These are phyloP conservation scores for Chalaropsis ovoidea DNA, from an alignment of 2,329 filamentous ascomycete genomes.

Conservation along the genomic window DNA sequence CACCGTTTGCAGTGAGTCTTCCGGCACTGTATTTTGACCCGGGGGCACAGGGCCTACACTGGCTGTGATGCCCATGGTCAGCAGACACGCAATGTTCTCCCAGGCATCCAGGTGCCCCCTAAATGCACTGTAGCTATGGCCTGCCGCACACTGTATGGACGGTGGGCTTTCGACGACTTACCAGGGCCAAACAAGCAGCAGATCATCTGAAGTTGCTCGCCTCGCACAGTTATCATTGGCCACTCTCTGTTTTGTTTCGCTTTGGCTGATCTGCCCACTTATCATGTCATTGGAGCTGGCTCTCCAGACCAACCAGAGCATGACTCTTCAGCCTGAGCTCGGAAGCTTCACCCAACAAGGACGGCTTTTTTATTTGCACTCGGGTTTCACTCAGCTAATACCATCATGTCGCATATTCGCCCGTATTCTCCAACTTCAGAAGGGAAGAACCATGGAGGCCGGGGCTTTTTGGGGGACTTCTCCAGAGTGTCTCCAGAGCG, in stretches of 20 bases:
- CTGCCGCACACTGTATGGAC: not conserved
- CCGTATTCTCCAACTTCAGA: not conserved
- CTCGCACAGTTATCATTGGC: not conserved
- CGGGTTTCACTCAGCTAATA: not conserved
- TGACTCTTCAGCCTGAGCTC: not conserved
- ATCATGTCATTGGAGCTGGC: not conserved
- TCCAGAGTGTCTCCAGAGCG: no score
- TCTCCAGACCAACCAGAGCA: not conserved
- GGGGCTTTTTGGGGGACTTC: not conserved
- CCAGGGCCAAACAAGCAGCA: not conserved
- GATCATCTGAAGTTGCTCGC: not conserved
- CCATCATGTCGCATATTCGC: not conserved
- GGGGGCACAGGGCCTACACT: not conserved
- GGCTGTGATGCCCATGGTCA: not conserved
- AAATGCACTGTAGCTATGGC: not conserved
- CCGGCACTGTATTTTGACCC: not conserved
- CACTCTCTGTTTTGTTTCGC: not conserved
- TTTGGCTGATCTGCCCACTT: slow-evolving; percentile 8
- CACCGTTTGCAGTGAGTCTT: not conserved
- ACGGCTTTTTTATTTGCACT: not conserved
- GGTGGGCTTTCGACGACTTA: not conserved
- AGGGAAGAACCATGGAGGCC: not conserved
- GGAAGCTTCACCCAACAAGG: not conserved
- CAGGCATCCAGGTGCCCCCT: not conserved
- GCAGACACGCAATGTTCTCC: not conserved